Base-by-base conservation (phyloP, 2,329 filamentous ascomycete species). In the Diaporthe destruens region DNA sequence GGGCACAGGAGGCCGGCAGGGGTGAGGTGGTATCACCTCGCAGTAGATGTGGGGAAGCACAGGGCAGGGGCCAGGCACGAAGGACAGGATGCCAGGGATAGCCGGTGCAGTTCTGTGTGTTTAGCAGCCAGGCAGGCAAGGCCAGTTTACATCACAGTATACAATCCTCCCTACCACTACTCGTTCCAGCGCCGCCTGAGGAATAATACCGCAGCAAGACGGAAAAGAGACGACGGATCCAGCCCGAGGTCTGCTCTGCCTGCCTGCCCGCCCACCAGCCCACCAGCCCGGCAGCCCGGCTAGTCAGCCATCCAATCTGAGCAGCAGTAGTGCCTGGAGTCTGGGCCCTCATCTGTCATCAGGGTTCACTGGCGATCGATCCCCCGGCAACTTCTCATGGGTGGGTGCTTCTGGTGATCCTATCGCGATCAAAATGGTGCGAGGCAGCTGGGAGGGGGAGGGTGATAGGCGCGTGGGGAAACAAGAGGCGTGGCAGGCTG, bases 381-480 rank as follows among this genome's bases (percentile, higher is more conserved):
- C 61, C 61, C 61, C 61, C 61, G 32, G 42, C 29, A 51, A 65
- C 61, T 39, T 53, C 12, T 39, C 29, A 36, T 3, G 20, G n/a
- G 29, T 65, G 61, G 61, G 61, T 39, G 36, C 61, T 65, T 39
- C 61, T 65, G 61, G 47, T 53, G 61, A 66, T 53, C 44, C 32
- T 66, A 53, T 66, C 29, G 61, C 47, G 61, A 36, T 51, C 20
- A 25, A 51, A 23, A 18, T 3, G 23, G 57, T 12, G 32, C 20
- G n/a, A 51, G 44, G 20, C 29, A 29, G 29, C 29, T 29, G 29
- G 29, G 29, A 29, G 34, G 7, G 7, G 32, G 32, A 53, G 47
- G n/a, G 61, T 36, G 61, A 66, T 66, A 18, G 61, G 61, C 61
- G 61, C 61, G 61, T 66, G 61, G 61, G 47, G 61, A 66, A 66